These are phyloP conservation scores for Apiotrichum sp. DNA, from an alignment of 1,284 basidiomycete species.

Conservation along the genomic window DNA sequence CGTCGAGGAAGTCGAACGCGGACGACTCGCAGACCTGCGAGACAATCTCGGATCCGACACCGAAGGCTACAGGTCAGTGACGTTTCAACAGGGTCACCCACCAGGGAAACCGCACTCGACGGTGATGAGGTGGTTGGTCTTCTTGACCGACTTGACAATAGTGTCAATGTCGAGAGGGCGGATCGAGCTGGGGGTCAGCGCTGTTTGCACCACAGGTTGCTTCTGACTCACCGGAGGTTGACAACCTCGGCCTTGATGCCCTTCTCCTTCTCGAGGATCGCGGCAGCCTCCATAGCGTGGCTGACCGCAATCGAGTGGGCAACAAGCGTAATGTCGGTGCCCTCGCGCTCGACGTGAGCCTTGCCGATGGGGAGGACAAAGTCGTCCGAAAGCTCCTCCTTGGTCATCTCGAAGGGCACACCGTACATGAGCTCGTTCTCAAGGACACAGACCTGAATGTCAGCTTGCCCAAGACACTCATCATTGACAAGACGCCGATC, in stretches of 20 bases:
- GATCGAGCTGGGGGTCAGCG: conserved; percentile 33
- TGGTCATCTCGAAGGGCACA: conserved; percentile 88
- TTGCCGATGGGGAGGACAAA: conserved; percentile 95
- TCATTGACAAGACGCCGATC: neutral
- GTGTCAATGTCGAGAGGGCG: conserved; percentile 96
- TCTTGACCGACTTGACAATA: conserved; percentile 92
- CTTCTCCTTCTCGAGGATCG: conserved; percentile 79
- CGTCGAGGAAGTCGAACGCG: conserved; percentile 95
- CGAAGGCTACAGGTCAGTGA: conserved; percentile 57
- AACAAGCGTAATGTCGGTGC: conserved; percentile 90
- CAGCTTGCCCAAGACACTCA: neutral
- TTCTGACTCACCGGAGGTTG: conserved; percentile 73
- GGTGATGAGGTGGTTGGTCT: conserved; percentile 91
- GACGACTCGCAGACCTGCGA: conserved; percentile 94
- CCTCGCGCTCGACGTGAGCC: conserved; percentile 89
- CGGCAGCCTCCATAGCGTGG: conserved; percentile 86
- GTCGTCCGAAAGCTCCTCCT: conserved; percentile 90
- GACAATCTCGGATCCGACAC: conserved; percentile 96
- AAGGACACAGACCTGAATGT: conserved; percentile 69
- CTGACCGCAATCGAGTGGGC: conserved; percentile 96
- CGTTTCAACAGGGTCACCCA: conserved; percentile 10
- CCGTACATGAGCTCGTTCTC: conserved; percentile 99
- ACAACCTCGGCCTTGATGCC: conserved; percentile 97
- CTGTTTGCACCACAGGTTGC: neutral
- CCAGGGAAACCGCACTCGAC: conserved; percentile 96